Percentiles rank a stretch among this genome's conserved stretches.
phyloP scores from a whole-genome alignment of 2,329 filamentous ascomycete genomes.

The Trichoderma sp. region DNA sequence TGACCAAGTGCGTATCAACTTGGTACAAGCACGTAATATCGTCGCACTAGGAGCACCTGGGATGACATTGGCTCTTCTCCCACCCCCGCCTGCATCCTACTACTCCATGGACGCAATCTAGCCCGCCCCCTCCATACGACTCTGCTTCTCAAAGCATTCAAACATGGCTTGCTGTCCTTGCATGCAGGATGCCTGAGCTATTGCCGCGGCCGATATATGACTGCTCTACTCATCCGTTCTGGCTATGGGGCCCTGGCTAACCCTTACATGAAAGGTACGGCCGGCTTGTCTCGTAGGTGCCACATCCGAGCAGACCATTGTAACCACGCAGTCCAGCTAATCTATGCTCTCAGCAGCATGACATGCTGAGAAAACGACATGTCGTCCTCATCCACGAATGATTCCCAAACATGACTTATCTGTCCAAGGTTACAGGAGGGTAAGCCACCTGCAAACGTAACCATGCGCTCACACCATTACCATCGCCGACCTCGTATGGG shows the following conservation, averaged over 20 bases:
- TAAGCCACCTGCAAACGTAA: background rate
- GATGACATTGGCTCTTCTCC: background rate
- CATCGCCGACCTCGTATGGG: background rate
- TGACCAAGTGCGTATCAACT: background rate
- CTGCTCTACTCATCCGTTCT: background rate
- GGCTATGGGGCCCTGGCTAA: background rate
- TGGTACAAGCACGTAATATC: background rate
- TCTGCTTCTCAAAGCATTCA: background rate
- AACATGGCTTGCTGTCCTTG: background rate
- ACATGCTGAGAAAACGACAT: constrained; percentile 6
- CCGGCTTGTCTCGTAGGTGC: background rate
- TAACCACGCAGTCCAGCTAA: background rate
- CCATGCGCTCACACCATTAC: background rate
- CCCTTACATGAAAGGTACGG: background rate
- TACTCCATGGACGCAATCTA: background rate
- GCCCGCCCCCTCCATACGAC: background rate
- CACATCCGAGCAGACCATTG: constrained; percentile 3
- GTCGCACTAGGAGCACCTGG: background rate
- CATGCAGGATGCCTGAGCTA: constrained; percentile 10
- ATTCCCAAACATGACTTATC: background rate
- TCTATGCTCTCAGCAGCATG: background rate
- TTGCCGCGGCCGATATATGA: constrained; percentile 13
- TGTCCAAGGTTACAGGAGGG: background rate
- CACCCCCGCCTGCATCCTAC: background rate
- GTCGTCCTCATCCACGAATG: background rate